A percentile compares a stretch with the other conserved stretches of the same genome.
These are phyloP conservation scores for Chrysanthemum lavandulifolium DNA, from an alignment of 129 eudicot genomes.

Conservation along the genomic window DNA sequence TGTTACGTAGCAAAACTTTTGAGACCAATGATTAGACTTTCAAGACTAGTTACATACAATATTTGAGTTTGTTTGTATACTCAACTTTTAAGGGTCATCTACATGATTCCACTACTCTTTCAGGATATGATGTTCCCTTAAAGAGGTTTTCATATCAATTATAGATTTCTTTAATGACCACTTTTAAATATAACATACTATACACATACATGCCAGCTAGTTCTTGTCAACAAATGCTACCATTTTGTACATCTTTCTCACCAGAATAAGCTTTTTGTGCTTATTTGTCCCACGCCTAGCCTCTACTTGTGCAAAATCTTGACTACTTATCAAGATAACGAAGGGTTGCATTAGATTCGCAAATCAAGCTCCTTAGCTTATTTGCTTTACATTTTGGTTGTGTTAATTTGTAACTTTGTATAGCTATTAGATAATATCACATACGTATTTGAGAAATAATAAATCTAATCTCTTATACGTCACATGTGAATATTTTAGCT, in stretches of 20 bases:
- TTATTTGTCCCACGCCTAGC: neutral
- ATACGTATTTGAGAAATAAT: neutral
- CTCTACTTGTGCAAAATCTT: neutral
- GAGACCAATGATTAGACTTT: neutral
- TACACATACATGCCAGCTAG: conserved; percentile 12
- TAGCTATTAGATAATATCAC: too few species aligned
- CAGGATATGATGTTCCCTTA: conserved; percentile 41
- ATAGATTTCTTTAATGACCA: conserved; percentile 31
- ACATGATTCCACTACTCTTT: conserved; percentile 25
- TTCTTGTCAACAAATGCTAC: conserved; percentile 23
- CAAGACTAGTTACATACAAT: neutral
- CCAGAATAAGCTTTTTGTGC: conserved; percentile 17
- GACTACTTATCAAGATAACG: neutral
- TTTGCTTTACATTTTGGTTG: too few species aligned
- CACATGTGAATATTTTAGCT: too few species aligned
- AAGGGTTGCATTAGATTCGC: neutral
- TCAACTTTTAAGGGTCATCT: conserved; percentile 7
- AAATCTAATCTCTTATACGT: too few species aligned
- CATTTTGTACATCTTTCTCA: conserved; percentile 16
- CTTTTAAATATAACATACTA: neutral
- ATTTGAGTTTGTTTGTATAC: neutral
- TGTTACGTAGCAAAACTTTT: neutral
- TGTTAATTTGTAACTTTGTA: too few species aligned
- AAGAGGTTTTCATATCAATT: conserved; percentile 21
- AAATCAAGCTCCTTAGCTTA: too few species aligned